Conservation (phyloP, 805 yeast species). For the Saturnispora besseyi region DNA sequence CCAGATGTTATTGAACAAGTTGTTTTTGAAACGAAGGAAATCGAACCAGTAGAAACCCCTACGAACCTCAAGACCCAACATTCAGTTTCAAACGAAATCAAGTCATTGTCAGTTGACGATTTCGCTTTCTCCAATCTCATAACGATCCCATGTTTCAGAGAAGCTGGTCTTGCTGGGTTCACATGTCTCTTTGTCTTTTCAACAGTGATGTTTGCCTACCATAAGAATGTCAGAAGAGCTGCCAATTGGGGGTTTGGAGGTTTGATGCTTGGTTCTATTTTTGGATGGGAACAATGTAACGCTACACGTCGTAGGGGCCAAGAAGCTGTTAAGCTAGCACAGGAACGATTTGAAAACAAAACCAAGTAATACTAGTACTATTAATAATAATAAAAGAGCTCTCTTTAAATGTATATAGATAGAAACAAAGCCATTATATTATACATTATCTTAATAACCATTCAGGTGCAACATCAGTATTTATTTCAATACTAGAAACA, state of each 20-base stretch:
- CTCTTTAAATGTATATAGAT: too few relatives aligned
- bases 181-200: conserved; percentile 65
- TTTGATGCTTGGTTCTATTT: conserved; percentile 64
- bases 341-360: conserved; percentile 32
- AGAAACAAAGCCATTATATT: neutral
- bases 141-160: conserved; percentile 69
- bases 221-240: conserved; percentile 52
- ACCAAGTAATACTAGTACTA: neutral
- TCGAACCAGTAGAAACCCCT: neutral
- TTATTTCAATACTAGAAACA: conserved; percentile 34
- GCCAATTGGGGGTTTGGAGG: conserved; percentile 82
- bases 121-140: conserved; percentile 43
- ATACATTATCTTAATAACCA: conserved; percentile 31
- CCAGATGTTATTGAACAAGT: too few relatives aligned
- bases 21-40: neutral
- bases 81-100: neutral
- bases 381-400: too few relatives aligned
- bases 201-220: conserved; percentile 55
- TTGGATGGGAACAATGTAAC: conserved; percentile 93
- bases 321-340: conserved; percentile 50
- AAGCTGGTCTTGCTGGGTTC: conserved; percentile 69
- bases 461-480: conserved; percentile 34
- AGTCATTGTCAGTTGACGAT: conserved; percentile 37
- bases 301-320: conserved; percentile 39
- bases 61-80: neutral